Evolutionary conservation across 768 basidiomycete species (phyloP), one percentile per base, ranked within the genome.

Genomic region (Tremella mesenterica): DNA sequence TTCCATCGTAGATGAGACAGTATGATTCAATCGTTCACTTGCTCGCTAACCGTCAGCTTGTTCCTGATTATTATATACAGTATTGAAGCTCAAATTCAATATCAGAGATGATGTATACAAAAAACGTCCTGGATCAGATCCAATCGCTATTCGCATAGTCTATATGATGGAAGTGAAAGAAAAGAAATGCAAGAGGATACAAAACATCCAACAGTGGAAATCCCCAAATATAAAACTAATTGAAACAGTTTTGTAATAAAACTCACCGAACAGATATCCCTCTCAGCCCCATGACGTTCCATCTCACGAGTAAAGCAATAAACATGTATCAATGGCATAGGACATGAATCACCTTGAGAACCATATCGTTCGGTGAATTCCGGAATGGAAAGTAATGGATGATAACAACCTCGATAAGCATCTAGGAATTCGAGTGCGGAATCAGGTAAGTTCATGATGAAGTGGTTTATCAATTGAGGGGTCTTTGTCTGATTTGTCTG

Each of bases 361-460:
- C n/a, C n/a, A 48, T 81, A 76, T 60, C 76, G 76, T 61, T 75
- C 73, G 51, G 33, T 56, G 26, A 65, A 63, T 13, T 47, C 60
- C 3, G 78, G 61, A 36, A 67, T 77, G 67, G 62, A 73, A 8
- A 49, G 6, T 21, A 76, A 61, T 3, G 76, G 67, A 4, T 74
- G 67, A 44, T 88, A 78, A 54, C 86, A 78, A 1, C 89, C 90
- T 3, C 81, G 80, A 76, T 88, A 95, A 1, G 88, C 87, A 65
- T 86, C 86, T 48, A 99, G 78, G 75, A 97, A 96, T 30, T 81
- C 78, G 50, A 96, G 82, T 0, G 92, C 95, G 23, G 85, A 84
- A 61, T 88, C 90, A 2, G 95, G 95, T 18, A 99, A 78, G 73
- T 99, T 99, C 91, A 99, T 93, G n/a, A 95, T 85, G 67, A 88